These are phyloP conservation scores for Lipomyces anomalus DNA, from an alignment of 805 yeast genomes.

Conservation along the genomic window DNA sequence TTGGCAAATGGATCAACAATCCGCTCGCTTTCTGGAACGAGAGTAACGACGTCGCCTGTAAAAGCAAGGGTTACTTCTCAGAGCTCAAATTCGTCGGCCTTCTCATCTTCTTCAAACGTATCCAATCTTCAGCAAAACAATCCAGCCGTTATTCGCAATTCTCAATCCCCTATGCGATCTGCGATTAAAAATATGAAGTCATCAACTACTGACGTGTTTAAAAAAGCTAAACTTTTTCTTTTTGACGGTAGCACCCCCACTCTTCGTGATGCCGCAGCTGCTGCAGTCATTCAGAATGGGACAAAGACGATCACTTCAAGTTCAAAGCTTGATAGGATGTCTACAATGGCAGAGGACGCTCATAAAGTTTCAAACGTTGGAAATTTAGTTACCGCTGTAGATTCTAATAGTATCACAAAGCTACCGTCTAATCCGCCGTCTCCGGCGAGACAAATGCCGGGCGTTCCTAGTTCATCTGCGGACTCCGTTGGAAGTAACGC, in stretches of 20 bases:
- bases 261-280: neutral
- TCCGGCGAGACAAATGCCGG: neutral
- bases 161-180: conserved; percentile 1
- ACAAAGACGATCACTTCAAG: neutral
- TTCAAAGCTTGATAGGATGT: neutral
- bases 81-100: neutral
- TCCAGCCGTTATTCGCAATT: neutral
- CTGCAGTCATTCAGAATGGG: neutral
- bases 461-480: neutral
- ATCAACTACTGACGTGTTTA: conserved; percentile 21
- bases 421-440: neutral
- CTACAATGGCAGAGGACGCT: neutral
- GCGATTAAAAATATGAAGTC: conserved; percentile 14
- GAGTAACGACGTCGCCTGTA: neutral
- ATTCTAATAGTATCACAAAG: neutral
- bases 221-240: conserved; percentile 17
- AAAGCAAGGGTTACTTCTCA: neutral
- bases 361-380: no score
- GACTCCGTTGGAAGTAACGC: neutral
- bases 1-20: neutral
- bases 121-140: neutral
- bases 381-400: neutral
- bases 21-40: neutral
- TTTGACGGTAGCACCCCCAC: conserved; percentile 8
- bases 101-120: neutral